These are phyloP conservation scores for Phaseolus lunatus DNA, from an alignment of 306 rosid species.

Conservation along the genomic window DNA sequence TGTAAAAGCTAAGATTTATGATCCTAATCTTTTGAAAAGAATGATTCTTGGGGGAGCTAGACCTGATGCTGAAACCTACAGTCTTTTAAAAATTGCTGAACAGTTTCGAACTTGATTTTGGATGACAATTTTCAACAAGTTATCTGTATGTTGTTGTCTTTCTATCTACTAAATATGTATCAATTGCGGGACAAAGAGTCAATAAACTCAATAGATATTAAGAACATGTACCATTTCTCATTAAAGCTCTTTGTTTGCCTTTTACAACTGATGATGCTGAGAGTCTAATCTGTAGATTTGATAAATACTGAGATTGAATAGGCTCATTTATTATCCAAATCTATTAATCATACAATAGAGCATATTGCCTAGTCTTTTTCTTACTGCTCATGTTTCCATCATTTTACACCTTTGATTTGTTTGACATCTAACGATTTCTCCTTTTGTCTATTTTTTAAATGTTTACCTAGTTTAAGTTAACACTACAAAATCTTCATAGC, in stretches of 20 bases:
- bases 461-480: neutral
- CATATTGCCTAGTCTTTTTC: neutral
- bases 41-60: conserved; percentile 91
- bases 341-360: neutral
- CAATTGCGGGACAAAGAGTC: conserved; percentile 19
- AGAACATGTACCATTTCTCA: neutral
- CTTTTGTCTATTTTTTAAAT: neutral
- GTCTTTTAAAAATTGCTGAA: conserved; percentile 87
- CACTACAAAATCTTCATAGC: neutral
- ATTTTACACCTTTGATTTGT: neutral
- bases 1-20: conserved; percentile 84
- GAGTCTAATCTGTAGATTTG: neutral
- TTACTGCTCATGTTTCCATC: neutral
- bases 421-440: neutral
- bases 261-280: conserved; percentile 5
- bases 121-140: neutral
- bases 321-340: neutral
- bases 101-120: conserved; percentile 62
- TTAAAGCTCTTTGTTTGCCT: conserved; percentile 3
- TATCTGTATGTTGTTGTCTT: conserved; percentile 26
- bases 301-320: neutral
- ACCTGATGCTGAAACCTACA: conserved; percentile 91
- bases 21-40: conserved; percentile 76
- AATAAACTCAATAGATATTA: conserved; percentile 12
- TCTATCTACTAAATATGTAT: conserved; percentile 24